A percentile compares a stretch with the other conserved stretches of the same genome.
Conservation (phyloP, 83 land plant genomes). For the Picea abies region DNA sequence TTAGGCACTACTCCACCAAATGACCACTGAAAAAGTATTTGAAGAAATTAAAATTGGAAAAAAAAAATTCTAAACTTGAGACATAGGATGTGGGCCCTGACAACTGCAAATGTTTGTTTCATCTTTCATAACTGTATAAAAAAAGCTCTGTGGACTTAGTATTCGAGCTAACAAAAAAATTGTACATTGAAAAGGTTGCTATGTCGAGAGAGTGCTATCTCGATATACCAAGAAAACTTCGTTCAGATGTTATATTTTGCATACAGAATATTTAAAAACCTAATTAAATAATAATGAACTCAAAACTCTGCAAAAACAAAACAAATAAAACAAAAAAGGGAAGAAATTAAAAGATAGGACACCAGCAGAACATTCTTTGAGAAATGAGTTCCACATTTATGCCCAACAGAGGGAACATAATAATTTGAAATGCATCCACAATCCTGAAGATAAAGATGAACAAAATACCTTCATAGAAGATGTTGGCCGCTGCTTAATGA, state of each 20-base stretch:
- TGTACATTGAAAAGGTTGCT: too few relatives aligned
- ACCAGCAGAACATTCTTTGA: background rate
- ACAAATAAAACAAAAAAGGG: background rate
- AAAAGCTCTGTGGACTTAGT: too few relatives aligned
- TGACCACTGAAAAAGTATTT: background rate
- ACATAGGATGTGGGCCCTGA: background rate
- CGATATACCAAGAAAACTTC: background rate
- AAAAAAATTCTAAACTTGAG: background rate
- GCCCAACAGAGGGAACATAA: background rate
- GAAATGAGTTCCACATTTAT: background rate
- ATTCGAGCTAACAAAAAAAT: too few relatives aligned
- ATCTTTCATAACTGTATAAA: background rate
- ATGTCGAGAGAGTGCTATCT: too few relatives aligned
- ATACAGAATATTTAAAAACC: background rate
- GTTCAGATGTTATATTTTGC: background rate
- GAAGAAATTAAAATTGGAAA: too few relatives aligned
- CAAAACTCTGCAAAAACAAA: too few relatives aligned
- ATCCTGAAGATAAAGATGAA: background rate
- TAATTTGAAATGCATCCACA: background rate
- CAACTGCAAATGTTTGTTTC: background rate
- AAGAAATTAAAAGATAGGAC: background rate
- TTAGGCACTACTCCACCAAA: background rate
- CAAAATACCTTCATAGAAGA: slow-evolving; percentile 38
- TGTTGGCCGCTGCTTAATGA: slow-evolving; percentile 40
- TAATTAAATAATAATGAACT: background rate